A percentile compares a stretch with the other conserved stretches of the same genome.
These are phyloP conservation scores for Cryptococcus sp. DNA, from an alignment of 1,284 basidiomycete genomes.

Conservation along the genomic window DNA sequence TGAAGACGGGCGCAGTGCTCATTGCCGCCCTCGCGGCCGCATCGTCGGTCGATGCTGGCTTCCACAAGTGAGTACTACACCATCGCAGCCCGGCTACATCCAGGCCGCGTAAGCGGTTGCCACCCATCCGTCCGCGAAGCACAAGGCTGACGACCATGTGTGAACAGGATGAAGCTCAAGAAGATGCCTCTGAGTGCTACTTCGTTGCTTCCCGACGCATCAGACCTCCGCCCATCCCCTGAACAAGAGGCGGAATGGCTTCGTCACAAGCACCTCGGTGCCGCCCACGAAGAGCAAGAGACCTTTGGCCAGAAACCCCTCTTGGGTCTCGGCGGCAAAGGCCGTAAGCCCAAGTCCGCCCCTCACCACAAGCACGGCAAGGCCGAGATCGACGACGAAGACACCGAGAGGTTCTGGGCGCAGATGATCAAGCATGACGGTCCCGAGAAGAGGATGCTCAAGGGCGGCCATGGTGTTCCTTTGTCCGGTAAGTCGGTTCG, in stretches of 20 bases:
- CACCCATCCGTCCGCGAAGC: slow-evolving; percentile 18
- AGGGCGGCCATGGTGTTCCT: slow-evolving; percentile 85
- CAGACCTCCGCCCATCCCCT: slow-evolving; percentile 52
- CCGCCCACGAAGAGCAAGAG: slow-evolving; percentile 22
- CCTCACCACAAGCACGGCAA: slow-evolving; percentile 18
- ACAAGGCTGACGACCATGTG: not conserved
- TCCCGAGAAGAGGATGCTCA: slow-evolving; percentile 57
- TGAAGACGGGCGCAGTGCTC: slow-evolving; percentile 66
- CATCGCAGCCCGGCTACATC: slow-evolving; percentile 23
- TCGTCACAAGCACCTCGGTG: slow-evolving; percentile 73
- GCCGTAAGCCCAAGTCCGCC: slow-evolving; percentile 61
- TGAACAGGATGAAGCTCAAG: slow-evolving; percentile 74
- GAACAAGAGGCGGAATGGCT: slow-evolving; percentile 76
- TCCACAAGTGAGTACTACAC: slow-evolving; percentile 44
- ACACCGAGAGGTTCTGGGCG: slow-evolving; percentile 75
- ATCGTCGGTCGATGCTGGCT: slow-evolving; percentile 46
- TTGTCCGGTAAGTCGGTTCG: slow-evolving; percentile 70
- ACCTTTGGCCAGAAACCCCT: slow-evolving; percentile 63
- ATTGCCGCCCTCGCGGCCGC: slow-evolving; percentile 70
- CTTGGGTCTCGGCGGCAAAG: slow-evolving; percentile 70
- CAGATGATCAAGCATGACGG: slow-evolving; percentile 57
- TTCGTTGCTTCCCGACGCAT: slow-evolving; percentile 55
- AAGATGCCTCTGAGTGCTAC: slow-evolving; percentile 66
- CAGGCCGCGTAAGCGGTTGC: slow-evolving; percentile 41
- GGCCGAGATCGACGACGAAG: slow-evolving; percentile 53